Evolutionary conservation across 1,284 basidiomycete species (phyloP).

Genomic region (Ustilago bromivora): DNA sequence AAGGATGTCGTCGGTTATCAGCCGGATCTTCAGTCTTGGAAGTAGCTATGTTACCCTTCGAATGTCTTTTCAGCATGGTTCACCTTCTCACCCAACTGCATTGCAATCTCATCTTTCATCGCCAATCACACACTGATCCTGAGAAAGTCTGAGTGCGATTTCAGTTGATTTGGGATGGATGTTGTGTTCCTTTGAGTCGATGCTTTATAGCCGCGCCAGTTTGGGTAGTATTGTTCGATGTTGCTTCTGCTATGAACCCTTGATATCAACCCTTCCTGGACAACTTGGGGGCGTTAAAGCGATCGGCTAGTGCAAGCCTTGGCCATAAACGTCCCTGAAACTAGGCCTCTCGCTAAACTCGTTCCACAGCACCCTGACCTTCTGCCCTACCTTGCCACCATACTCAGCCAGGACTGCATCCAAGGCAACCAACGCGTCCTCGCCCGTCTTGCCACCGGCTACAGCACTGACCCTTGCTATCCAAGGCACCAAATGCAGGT

Average conservation of each 20-base stretch:
- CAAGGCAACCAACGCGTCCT: constrained; percentile 12
- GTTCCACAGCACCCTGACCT: constrained; percentile 34
- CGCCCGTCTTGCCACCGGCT: not conserved
- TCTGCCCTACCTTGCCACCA: constrained; percentile 23
- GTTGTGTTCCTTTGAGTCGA: not conserved
- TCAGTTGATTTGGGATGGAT: too few relatives aligned
- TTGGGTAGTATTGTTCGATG: too few relatives aligned
- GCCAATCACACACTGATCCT: not conserved
- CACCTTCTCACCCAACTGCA: not conserved
- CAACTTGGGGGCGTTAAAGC: too few relatives aligned
- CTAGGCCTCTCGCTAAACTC: constrained; percentile 30
- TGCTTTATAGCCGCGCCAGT: too few relatives aligned
- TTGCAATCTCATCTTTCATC: not conserved
- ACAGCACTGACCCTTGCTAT: constrained; percentile 72
- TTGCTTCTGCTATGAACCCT: too few relatives aligned
- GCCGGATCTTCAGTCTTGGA: constrained; percentile 12
- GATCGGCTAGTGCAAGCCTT: constrained; percentile 42
- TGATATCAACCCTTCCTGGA: too few relatives aligned
- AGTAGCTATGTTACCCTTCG: not conserved
- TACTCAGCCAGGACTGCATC: constrained; percentile 4
- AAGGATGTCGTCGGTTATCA: not conserved
- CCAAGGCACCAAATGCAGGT: constrained; percentile 84
- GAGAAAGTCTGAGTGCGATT: not conserved
- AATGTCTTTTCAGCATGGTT: not conserved
- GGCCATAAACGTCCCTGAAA: constrained; percentile 49